Evolutionary conservation across 2,329 filamentous ascomycete genomes (phyloP).

Genomic region (Penicillium sp.): DNA sequence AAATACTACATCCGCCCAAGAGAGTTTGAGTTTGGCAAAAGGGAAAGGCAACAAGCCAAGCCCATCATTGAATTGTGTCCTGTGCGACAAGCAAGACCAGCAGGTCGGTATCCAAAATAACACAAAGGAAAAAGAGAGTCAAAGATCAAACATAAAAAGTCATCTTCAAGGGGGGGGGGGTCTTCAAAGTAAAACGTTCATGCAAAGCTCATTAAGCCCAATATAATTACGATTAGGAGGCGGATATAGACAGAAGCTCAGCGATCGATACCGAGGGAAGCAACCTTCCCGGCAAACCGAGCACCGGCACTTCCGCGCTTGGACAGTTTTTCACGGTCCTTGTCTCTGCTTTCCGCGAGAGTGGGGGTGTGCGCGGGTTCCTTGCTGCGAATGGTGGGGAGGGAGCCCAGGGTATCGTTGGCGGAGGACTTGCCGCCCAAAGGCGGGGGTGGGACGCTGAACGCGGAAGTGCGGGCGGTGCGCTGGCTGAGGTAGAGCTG

Average conservation of each 20-base stretch:
- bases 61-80: not conserved
- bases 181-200: slow-evolving; percentile 12
- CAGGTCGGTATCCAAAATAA: not conserved
- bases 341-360: slow-evolving; percentile 52
- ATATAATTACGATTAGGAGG: slow-evolving; percentile 23
- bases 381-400: slow-evolving; percentile 55
- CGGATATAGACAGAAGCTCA: slow-evolving; percentile 20
- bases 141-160: slow-evolving; percentile 7
- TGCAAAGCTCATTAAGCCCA: slow-evolving; percentile 24
- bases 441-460: slow-evolving; percentile 43
- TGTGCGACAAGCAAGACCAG: not conserved
- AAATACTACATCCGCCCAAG: not conserved
- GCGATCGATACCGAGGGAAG: slow-evolving; percentile 46
- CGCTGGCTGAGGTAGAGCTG: slow-evolving; percentile 84
- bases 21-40: not conserved
- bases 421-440: slow-evolving; percentile 36
- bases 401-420: slow-evolving; percentile 61
- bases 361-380: slow-evolving; percentile 32
- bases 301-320: slow-evolving; percentile 80
- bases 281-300: slow-evolving; percentile 58
- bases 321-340: slow-evolving; percentile 71
- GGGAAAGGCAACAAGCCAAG: not conserved
- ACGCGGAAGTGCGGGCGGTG: slow-evolving; percentile 37
- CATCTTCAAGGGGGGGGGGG: slow-evolving; percentile 12
- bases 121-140: not conserved